Evolutionary conservation across 495 filamentous ascomycete genomes (phyloP).

Genomic region (Amniculicola lignicola): DNA sequence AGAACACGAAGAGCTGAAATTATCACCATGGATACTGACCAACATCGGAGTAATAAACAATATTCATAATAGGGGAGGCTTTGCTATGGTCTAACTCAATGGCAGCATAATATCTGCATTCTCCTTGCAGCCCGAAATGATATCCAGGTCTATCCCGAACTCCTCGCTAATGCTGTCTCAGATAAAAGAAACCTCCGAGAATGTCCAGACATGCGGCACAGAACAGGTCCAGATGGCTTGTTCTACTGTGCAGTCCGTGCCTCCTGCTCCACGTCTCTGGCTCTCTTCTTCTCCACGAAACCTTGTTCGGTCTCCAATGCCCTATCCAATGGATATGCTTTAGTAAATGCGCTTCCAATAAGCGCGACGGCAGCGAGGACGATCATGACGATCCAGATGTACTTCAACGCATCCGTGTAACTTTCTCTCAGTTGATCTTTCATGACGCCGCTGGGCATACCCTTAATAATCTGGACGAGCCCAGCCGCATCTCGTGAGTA

Average conservation of each 20-base stretch:
- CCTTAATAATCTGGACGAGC: constrained; percentile 47
- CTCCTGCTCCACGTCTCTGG: constrained; percentile 17
- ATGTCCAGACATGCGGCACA: no score
- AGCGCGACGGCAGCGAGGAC: constrained; percentile 51
- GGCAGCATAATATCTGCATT: no score
- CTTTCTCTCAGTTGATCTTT: constrained; percentile 39
- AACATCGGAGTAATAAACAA: no score
- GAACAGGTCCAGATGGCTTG: neutral
- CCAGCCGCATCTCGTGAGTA: constrained; percentile 49
- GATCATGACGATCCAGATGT: constrained; percentile 47
- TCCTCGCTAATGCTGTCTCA: constrained; percentile 14
- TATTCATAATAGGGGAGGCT: no score
- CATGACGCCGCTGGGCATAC: constrained; percentile 34
- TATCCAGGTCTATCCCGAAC: constrained; percentile 2
- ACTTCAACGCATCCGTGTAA: constrained; percentile 42
- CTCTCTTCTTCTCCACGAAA: constrained; percentile 39
- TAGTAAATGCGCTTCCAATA: constrained; percentile 49
- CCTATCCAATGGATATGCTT: constrained; percentile 41
- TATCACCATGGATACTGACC: no score
- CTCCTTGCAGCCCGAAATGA: neutral
- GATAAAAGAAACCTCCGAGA: neutral
- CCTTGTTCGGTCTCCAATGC: constrained; percentile 41
- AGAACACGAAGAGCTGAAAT: no score
- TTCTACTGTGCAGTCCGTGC: neutral
- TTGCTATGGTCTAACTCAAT: neutral